Evolutionary conservation across 2,329 filamentous ascomycete species (phyloP).

Genomic region (Fonsecaea pedrosoi): DNA sequence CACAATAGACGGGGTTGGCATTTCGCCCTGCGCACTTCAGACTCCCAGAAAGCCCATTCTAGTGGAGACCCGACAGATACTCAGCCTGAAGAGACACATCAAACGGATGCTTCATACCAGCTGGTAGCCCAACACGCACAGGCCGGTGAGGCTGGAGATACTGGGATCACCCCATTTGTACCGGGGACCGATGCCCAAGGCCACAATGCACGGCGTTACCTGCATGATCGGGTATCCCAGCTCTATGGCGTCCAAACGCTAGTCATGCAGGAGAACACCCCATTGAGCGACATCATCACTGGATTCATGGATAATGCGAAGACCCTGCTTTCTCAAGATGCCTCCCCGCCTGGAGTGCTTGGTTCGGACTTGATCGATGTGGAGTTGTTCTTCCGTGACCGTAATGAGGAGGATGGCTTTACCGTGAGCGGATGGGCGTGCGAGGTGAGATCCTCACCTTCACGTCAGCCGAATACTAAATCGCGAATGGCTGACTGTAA

Average conservation of each 20-base stretch:
- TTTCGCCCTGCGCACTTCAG: background rate
- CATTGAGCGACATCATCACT: conserved; percentile 16
- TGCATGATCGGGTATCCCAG: background rate
- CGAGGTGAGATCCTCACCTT: conserved; percentile 7
- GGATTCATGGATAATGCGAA: conserved; percentile 14
- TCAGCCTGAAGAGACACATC: background rate
- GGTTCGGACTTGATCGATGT: conserved; percentile 13
- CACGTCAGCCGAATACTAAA: background rate
- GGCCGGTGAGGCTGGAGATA: background rate
- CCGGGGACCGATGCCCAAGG: background rate
- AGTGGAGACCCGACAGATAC: background rate
- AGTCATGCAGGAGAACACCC: conserved; percentile 1
- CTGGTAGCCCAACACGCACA: background rate
- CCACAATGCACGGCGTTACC: background rate
- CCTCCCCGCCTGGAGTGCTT: conserved; percentile 2
- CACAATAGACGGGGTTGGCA: conserved; percentile 1
- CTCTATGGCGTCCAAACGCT: conserved; percentile 9
- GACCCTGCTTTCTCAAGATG: conserved; percentile 3
- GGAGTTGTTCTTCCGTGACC: conserved; percentile 14
- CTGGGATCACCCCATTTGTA: background rate
- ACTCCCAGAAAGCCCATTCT: background rate
- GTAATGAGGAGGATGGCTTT: conserved; percentile 6
- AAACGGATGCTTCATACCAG: background rate
- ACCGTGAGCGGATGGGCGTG: conserved; percentile 13
- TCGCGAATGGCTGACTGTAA: background rate